These are phyloP conservation scores for Macrolepiota albuminosa DNA, from an alignment of 768 basidiomycete genomes.

Conservation along the genomic window DNA sequence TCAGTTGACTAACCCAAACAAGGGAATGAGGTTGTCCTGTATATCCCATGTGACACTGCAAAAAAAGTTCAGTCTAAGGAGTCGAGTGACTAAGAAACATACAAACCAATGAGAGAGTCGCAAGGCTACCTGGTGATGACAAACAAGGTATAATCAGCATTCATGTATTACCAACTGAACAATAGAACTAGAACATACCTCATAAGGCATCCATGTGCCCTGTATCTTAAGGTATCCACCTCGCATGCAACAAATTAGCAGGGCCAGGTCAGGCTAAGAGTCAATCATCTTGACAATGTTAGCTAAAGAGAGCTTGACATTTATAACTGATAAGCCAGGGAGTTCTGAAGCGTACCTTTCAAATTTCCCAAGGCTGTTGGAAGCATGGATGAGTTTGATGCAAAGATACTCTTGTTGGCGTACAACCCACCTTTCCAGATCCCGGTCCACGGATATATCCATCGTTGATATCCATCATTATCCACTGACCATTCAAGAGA, in stretches of 20 bases:
- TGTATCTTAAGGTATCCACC: slow-evolving; percentile 91
- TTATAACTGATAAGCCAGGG: neutral
- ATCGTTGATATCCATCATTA: slow-evolving; percentile 95
- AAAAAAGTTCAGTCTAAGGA: slow-evolving; percentile 2
- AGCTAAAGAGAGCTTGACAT: slow-evolving; percentile 39
- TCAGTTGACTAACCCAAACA: slow-evolving; percentile 64
- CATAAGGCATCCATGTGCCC: slow-evolving; percentile 93
- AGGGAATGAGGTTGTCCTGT: slow-evolving; percentile 77
- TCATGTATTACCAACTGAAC: neutral
- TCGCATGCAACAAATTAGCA: slow-evolving; percentile 76
- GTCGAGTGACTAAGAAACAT: slow-evolving; percentile 14
- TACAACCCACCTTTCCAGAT: slow-evolving; percentile 82
- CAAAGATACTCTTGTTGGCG: neutral
- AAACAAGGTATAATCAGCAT: slow-evolving; percentile 2
- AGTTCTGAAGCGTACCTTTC: slow-evolving; percentile 51
- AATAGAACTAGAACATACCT: slow-evolving; percentile 39
- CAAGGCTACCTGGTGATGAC: slow-evolving; percentile 58
- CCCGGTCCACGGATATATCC: slow-evolving; percentile 91
- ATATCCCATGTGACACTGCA: slow-evolving; percentile 84
- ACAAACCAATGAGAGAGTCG: slow-evolving; percentile 73
- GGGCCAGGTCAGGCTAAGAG: slow-evolving; percentile 82
- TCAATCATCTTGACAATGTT: slow-evolving; percentile 94
- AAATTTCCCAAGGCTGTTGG: slow-evolving; percentile 74
- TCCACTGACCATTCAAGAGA: slow-evolving; percentile 85
- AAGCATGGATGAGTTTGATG: neutral